These are phyloP conservation scores for Auriscalpium orientale DNA, from an alignment of 768 basidiomycete genomes.

Conservation along the genomic window DNA sequence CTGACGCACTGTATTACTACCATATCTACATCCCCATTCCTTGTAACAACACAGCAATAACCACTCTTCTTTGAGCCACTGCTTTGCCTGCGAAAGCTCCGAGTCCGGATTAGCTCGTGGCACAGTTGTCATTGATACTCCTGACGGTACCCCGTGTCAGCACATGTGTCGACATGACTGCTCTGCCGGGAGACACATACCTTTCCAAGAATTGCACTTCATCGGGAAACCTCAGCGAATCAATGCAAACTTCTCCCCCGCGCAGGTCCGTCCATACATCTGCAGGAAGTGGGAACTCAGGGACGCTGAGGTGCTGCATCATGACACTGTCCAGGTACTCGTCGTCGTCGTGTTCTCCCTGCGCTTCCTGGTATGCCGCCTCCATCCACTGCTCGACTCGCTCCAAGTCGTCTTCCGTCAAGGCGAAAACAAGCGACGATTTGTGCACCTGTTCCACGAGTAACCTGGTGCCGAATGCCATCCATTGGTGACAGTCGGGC, in stretches of 20 bases:
- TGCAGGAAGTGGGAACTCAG: slow-evolving; percentile 14
- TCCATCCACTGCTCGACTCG: slow-evolving; percentile 14
- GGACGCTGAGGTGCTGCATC: slow-evolving; percentile 8
- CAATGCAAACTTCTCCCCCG: slow-evolving; percentile 7
- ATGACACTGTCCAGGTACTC: neutral
- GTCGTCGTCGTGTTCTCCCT: neutral
- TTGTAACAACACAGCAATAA: too few species aligned
- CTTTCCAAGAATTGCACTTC: neutral
- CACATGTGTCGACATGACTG: too few species aligned
- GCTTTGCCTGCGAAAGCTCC: too few species aligned
- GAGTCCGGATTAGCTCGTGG: too few species aligned
- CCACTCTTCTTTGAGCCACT: too few species aligned
- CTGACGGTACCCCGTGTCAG: too few species aligned
- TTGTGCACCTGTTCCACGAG: slow-evolving; percentile 11
- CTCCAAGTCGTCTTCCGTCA: slow-evolving; percentile 17
- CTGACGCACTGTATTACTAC: slow-evolving; percentile 20
- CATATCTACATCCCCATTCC: neutral
- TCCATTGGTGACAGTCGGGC: slow-evolving; percentile 17
- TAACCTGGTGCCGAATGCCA: slow-evolving; percentile 19
- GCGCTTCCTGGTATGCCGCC: neutral
- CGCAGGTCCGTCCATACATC: slow-evolving; percentile 23
- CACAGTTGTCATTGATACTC: too few species aligned
- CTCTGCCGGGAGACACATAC: neutral
- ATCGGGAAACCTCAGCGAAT: neutral
- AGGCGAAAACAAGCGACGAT: slow-evolving; percentile 17